Evolutionary conservation across 2,329 filamentous ascomycete genomes (phyloP), one percentile per base, ranked within the genome.

Genomic region (Aspergillus clavatus): DNA sequence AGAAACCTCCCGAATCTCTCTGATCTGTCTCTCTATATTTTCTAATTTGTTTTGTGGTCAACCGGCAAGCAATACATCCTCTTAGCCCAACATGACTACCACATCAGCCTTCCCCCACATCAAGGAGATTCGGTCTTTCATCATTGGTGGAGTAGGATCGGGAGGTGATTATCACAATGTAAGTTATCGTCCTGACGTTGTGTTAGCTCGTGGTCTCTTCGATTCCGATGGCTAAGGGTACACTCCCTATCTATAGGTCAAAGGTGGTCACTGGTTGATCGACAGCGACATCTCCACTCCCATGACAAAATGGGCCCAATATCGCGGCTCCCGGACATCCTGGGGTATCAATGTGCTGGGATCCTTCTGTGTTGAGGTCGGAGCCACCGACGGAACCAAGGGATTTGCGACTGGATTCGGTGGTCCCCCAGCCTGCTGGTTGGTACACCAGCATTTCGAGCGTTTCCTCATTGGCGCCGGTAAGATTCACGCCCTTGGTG

Each of bases 311-410:
- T 95, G 90, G 80, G 87, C 93, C 54, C 76, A 90, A 57, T 96
- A 95, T 70, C 83, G 89, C 55, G 81, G 84, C 50, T 95, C 89
- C 28, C 79, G 90, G 57, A 95, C 89, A 10, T 89, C 84, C 66
- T 96, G 89, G 87, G 90, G 90, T 28, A 96, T 96, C 76, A 96
- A 96, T 59, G 89, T 95, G 6, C 73, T 96, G 21, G 90, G 90
- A 2, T 95, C 89, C 0, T 95, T 96, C 71, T 86, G 89, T 58
- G 80, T 96, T 6, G 89, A 95, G 70, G 82, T 96, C 44, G 88
- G 95, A 68, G 86, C 87, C 12, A 84, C 80, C 6, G 89, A 96
- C 73, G 90, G 90, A 54, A 93, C 87, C n/a, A 86, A 91, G 56
- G 90, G 90, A 28, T 93, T 95, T 65, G 90, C 90, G 3, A 96